A percentile compares a stretch with the other conserved stretches of the same genome.
Evolutionary conservation across 768 basidiomycete species (phyloP).

Genomic region (Phylloporus rhodoxanthus): DNA sequence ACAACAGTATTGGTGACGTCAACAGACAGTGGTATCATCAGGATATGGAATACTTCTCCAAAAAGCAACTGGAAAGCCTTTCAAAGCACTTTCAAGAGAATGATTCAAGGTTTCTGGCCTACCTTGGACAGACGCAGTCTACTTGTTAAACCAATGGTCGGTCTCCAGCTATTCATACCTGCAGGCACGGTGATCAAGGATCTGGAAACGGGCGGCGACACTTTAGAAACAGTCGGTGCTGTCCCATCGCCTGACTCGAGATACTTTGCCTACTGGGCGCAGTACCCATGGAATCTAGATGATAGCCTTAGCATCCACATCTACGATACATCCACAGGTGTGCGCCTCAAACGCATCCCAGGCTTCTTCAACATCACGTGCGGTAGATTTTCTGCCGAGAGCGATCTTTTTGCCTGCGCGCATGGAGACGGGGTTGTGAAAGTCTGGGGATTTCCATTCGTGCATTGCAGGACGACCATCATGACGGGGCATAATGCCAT

Average conservation of each 20-base stretch:
- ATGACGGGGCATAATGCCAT: constrained; percentile 8
- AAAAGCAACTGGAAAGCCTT: constrained; percentile 6
- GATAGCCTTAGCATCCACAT: constrained; percentile 14
- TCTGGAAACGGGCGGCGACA: constrained; percentile 10
- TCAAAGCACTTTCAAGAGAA: neutral
- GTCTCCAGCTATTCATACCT: constrained; percentile 3
- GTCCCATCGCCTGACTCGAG: constrained; percentile 13
- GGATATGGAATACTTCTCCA: constrained; percentile 11
- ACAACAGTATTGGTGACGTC: constrained; percentile 7
- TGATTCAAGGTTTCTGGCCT: constrained; percentile 4
- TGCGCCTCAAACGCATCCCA: constrained; percentile 13
- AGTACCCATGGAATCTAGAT: constrained; percentile 15
- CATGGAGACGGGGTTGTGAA: constrained; percentile 14
- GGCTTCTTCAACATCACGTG: constrained; percentile 12
- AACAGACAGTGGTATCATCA: constrained; percentile 3
- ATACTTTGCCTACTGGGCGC: constrained; percentile 18
- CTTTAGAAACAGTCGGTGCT: neutral
- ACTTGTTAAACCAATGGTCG: constrained; percentile 7
- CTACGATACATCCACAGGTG: constrained; percentile 11
- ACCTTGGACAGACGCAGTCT: constrained; percentile 10
- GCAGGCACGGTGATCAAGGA: constrained; percentile 4
- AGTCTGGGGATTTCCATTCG: constrained; percentile 16
- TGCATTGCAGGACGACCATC: constrained; percentile 4
- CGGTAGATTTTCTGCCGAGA: constrained; percentile 11
- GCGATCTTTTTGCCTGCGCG: constrained; percentile 10